Evolutionary conservation across 371 early-diverging fungal genomes (phyloP).

Genomic region (Saksenaea vasiformis): DNA sequence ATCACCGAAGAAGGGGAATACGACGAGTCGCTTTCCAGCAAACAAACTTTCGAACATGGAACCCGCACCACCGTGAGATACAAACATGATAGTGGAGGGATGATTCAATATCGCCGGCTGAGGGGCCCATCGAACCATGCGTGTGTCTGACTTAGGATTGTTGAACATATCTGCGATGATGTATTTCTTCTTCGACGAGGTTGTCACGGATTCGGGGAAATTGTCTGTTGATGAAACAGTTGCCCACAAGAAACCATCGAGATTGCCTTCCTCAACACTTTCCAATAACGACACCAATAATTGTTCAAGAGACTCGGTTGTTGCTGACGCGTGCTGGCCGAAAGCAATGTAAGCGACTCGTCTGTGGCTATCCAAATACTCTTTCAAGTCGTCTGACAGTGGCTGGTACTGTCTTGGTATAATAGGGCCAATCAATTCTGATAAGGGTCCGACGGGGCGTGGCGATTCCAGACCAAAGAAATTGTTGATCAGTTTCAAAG

Average conservation of each 20-base stretch:
- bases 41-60: slow-evolving; percentile 36
- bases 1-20: slow-evolving; percentile 42
- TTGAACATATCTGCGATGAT: slow-evolving; percentile 9
- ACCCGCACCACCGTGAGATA: slow-evolving; percentile 46
- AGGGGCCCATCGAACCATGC: slow-evolving; percentile 38
- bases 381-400: slow-evolving; percentile 1
- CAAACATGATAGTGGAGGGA: slow-evolving; percentile 31
- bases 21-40: slow-evolving; percentile 27
- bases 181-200: slow-evolving; percentile 7
- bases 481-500: slow-evolving; percentile 34
- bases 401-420: slow-evolving; percentile 16
- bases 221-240: slow-evolving; percentile 12
- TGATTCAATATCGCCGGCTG: slow-evolving; percentile 44
- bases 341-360: slow-evolving; percentile 39
- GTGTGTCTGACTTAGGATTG: slow-evolving; percentile 9
- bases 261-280: slow-evolving; percentile 14
- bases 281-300: slow-evolving; percentile 21
- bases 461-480: slow-evolving; percentile 28
- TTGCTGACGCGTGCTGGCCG: slow-evolving; percentile 26
- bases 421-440: slow-evolving; percentile 41
- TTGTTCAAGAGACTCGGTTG: slow-evolving; percentile 4
- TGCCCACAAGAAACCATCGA: slow-evolving; percentile 45
- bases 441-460: slow-evolving; percentile 34
- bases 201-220: slow-evolving; percentile 12
- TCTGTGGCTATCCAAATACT: slow-evolving; percentile 20